Evolutionary conservation across 768 basidiomycete species (phyloP).

Genomic region (Kwoniella botswanensis): DNA sequence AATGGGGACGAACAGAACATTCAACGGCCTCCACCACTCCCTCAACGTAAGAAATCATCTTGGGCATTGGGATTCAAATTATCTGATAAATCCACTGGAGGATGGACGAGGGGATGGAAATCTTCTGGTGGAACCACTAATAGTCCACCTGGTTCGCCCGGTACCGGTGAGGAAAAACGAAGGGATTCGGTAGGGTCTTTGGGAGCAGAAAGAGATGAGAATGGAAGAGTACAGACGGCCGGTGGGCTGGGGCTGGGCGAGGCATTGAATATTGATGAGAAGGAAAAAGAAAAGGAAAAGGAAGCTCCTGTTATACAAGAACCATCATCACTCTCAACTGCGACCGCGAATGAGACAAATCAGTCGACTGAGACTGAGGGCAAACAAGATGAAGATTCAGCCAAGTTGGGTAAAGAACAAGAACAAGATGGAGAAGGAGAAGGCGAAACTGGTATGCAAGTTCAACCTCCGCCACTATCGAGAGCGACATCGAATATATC

Average conservation of each 20-base stretch:
- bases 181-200: constrained; percentile 25
- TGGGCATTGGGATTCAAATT: constrained; percentile 51
- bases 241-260: constrained; percentile 19
- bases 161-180: constrained; percentile 21
- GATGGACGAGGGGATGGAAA: constrained; percentile 39
- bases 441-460: background rate
- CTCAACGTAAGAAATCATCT: constrained; percentile 33
- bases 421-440: constrained; percentile 1
- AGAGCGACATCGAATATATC: constrained; percentile 18
- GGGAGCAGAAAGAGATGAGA: constrained; percentile 28
- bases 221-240: background rate
- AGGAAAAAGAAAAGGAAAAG: constrained; percentile 16
- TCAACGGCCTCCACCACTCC: constrained; percentile 22
- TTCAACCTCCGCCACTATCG: constrained; percentile 2
- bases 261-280: constrained; percentile 17
- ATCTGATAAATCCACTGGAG: constrained; percentile 21
- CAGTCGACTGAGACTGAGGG: background rate
- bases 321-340: background rate
- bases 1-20: background rate
- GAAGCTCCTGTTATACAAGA: constrained; percentile 29
- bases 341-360: background rate
- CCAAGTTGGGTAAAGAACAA: background rate
- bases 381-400: background rate
- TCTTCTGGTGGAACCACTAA: constrained; percentile 2
- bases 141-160: constrained; percentile 38